Base-by-base conservation (phyloP, 169 alveolate genomes). In the Babesia ovata region DNA sequence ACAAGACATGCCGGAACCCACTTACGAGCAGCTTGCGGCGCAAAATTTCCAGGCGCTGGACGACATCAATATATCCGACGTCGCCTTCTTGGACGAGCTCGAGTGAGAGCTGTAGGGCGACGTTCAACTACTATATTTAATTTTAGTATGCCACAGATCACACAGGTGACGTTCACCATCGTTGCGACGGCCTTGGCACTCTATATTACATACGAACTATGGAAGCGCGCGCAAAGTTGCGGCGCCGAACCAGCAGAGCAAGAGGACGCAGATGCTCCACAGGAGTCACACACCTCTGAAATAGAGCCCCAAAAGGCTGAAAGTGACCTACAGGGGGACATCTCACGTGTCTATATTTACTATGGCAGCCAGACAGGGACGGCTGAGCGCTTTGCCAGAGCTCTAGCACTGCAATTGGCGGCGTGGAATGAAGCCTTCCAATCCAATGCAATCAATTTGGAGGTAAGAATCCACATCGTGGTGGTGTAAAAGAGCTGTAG, bases 311-410 rank as follows among this genome's bases (percentile, higher is more conserved):
- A 0, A 16, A 19, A 9, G 66, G 50, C 4, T 6, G 46, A 33
- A 36, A 36, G 24, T 16, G 29, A 13, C 49, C 13, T 3, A 1
- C 22, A n/a, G 46, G 48, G 26, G 26, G 14, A 13, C 22, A n/a
- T 21, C 22, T 9, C 13, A n/a, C 49, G 22, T 16, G 24, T 48
- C 10, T 24, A 16, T 9, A 73, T 81, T 24, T 81, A 71, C 78
- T 81, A 81, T 63, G 90, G 63, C 16, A 83, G 84, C 53, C 90
- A 83, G 67, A 83, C 90, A n/a, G 90, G 90, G 21, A 83, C 90
- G n/a, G 78, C 90, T 6, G 90, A 83, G 63, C 44, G 72, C 28
- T 63, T 70, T 17, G 75, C 90, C 48, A 66, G 61, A 61, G 39
- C 52, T 8, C 65, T 83, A 17, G 67, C 82, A 19, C 54, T 21